Conservation (phyloP, 2,329 filamentous ascomycete genomes). For the Periconia sp. region DNA sequence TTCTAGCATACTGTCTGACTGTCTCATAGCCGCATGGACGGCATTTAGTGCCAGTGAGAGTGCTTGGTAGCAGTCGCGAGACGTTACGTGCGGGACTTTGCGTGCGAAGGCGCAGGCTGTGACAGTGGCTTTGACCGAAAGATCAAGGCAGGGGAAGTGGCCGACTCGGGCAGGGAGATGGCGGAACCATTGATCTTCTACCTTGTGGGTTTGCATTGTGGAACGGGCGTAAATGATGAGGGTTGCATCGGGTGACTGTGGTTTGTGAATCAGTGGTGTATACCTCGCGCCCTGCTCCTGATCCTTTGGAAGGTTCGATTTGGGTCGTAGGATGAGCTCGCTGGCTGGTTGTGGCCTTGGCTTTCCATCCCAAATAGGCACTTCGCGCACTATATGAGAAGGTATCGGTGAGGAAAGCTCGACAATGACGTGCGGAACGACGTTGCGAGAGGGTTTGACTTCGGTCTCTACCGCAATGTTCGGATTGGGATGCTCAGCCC, state of each 20-base stretch:
- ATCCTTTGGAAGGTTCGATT: background rate
- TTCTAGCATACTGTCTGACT: background rate
- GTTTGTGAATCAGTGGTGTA: background rate
- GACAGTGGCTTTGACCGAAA: constrained; percentile 18
- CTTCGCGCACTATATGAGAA: too few relatives aligned
- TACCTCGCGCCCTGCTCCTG: background rate
- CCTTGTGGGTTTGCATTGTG: constrained; percentile 13
- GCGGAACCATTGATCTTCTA: constrained; percentile 19
- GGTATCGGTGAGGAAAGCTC: background rate
- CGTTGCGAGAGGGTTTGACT: background rate
- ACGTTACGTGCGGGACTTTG: background rate
- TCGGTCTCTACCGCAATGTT: too few relatives aligned
- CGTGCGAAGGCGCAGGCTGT: constrained; percentile 16
- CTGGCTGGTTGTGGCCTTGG: too few relatives aligned
- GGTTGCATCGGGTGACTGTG: background rate
- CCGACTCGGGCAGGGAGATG: constrained; percentile 18
- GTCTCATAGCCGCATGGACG: background rate
- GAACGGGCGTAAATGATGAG: constrained; percentile 15
- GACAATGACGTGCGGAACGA: background rate
- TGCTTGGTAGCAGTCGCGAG: background rate
- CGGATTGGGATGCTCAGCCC: constrained; percentile 4
- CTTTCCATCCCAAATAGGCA: background rate
- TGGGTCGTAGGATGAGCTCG: background rate
- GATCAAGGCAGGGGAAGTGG: constrained; percentile 14
- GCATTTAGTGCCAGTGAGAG: background rate